Evolutionary conservation across 2,329 filamentous ascomycete species (phyloP), one percentile per base, ranked within the genome.

Genomic region (Neofusicoccum parvum): DNA sequence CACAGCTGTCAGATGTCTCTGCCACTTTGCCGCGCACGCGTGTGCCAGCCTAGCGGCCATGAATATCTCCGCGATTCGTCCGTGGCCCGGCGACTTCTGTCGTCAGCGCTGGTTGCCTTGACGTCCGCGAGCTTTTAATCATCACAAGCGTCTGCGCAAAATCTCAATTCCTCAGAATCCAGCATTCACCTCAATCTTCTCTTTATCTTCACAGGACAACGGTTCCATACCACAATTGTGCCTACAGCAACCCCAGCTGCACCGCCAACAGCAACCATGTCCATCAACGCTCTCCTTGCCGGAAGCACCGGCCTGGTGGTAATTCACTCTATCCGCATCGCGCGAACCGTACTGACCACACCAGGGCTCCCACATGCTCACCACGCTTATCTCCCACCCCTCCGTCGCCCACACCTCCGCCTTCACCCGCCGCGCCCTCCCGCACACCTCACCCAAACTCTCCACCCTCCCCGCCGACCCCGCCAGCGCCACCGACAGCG

Each of bases 301-400:
- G 90, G 90, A 68, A 86, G 84, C 71, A 92, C 89, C 65, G 88
- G 89, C 74, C 85, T 90, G 43, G 84, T 83, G 41, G 81, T 83
- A 73, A 63, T 14, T 12, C 7, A 17, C 46, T 9, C 62, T 32
- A 32, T 32, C 27, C 5, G 27, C 27, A 32, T 7, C 27, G 27
- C 27, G 6, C 27, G 5, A 32, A 32, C 27, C 11, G 23, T 60
- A 32, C 62, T 65, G 36, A 65, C 62, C 15, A 4, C 36, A 51
- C 37, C 68, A 88, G 86, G 94, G 94, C 74, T 87, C 86, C 62
- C 82, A 91, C 74, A 94, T 97, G 76, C 88, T 97, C 73, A 78
- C 78, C 63, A 81, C 80, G 51, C 81, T 92, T 51, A 83, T 92
- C 71, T 74, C 83, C 14, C 78, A 83, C 64, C 80, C 84, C 49